Percentiles rank a stretch among this genome's conserved stretches.
These are phyloP conservation scores for Kwoniella sp. DNA, from an alignment of 768 basidiomycete genomes.

Conservation along the genomic window DNA sequence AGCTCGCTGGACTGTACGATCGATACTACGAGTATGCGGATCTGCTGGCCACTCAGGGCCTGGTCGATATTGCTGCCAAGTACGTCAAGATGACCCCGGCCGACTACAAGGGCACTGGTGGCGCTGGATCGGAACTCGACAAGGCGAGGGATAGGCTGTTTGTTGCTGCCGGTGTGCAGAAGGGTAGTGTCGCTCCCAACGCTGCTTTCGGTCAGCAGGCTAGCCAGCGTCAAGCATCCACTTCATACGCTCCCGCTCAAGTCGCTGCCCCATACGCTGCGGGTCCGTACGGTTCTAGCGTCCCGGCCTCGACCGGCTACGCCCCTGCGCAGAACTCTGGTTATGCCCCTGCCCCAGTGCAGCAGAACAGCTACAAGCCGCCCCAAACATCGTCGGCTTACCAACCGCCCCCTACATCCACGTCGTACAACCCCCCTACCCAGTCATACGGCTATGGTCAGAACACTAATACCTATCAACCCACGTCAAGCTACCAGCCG, in stretches of 20 bases:
- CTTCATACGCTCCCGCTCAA: conserved; percentile 7
- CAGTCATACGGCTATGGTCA: conserved; percentile 9
- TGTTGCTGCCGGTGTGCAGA: conserved; percentile 24
- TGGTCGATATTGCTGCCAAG: conserved; percentile 71
- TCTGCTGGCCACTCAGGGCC: conserved; percentile 81
- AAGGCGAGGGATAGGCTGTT: conserved; percentile 43
- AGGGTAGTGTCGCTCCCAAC: conserved; percentile 2
- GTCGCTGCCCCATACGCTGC: conserved; percentile 5
- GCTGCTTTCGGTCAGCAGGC: conserved; percentile 2
- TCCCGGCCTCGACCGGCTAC: conserved; percentile 7
- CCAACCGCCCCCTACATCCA: conserved; percentile 6
- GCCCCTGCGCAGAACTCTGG: conserved; percentile 6
- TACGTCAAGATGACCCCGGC: conserved; percentile 75
- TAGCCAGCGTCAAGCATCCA: background rate
- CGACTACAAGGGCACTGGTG: conserved; percentile 66
- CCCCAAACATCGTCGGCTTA: conserved; percentile 5
- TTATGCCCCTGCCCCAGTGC: conserved; percentile 1
- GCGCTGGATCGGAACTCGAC: conserved; percentile 37
- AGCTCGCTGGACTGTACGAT: conserved; percentile 80
- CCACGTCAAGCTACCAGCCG: conserved; percentile 3
- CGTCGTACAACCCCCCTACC: conserved; percentile 7
- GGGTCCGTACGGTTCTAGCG: background rate
- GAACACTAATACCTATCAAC: conserved; percentile 14
- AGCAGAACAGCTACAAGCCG: conserved; percentile 9
- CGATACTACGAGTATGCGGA: conserved; percentile 95